Base-by-base conservation (phyloP, 2,329 filamentous ascomycete genomes). In the Calonectria henricotiae region DNA sequence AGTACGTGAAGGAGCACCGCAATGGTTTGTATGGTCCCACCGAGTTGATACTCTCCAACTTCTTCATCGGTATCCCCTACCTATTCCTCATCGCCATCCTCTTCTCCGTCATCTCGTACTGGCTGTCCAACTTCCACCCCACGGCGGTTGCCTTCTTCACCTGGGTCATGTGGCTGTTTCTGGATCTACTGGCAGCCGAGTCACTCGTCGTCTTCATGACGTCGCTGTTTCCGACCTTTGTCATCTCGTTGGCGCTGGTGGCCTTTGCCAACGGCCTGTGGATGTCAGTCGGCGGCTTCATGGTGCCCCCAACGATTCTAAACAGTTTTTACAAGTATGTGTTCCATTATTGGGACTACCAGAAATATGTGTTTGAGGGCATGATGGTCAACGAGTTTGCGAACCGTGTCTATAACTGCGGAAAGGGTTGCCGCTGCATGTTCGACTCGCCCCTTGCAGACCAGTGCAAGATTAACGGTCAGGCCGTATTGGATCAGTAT, bases 301-400 rank as follows among this genome's bases (percentile, higher is more conserved):
- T 97, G 80, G 94, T 97, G 1, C 88, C 90, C 3, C 90, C 91
- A 4, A 89, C 85, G 1, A 88, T 91, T 2, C 86, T 97, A 46
- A 97, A 97, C 80, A 89, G 88, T 2, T 97, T 97, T 76, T 97
- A 93, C 90, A 89, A 91, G 80, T 96, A 97, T 76, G 93, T 93
- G 6, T 96, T 96, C 76, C 92, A 95, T 79, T 97, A 95, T 81
- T 95, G 95, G 78, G 93, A 97, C 80, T 97, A 97, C 78, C 94
- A 96, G 80, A 89, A 86, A 47, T 97, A 95, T 76, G 94, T 97
- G 4, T 97, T 97, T 79, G 90, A 96, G 79, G 94, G 93, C 15
- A 96, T 97, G 94, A 96, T 97, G 93, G 91, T 96, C 64, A 97
- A 96, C 78, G 93, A 97, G 83, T 96, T 97, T 80, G 84, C 85